Percentiles rank a stretch among this genome's conserved stretches.
phyloP scores from a whole-genome alignment of 495 filamentous ascomycete genomes.

The Xylaria grammica region DNA sequence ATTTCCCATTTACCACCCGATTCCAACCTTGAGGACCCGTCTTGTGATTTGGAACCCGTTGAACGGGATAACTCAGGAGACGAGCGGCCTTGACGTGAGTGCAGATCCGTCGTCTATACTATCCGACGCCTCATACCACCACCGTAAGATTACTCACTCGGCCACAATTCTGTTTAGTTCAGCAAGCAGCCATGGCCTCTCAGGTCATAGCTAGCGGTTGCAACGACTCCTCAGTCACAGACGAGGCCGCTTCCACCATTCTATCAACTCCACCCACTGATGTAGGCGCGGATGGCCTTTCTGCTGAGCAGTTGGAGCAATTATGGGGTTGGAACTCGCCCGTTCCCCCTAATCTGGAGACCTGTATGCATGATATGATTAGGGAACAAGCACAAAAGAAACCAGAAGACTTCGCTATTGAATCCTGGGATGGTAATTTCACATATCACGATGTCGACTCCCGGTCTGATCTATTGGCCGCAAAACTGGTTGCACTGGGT shows the following conservation, averaged over 20 bases:
- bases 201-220: slow-evolving; percentile 4
- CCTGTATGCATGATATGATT: slow-evolving; percentile 49
- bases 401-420: slow-evolving; percentile 40
- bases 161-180: background rate
- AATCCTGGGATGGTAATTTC: slow-evolving; percentile 64
- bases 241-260: slow-evolving; percentile 30
- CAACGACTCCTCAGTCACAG: slow-evolving; percentile 27
- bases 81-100: background rate
- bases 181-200: background rate
- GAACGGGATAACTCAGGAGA: background rate
- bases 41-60: background rate
- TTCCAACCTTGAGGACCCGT: background rate
- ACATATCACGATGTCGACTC: slow-evolving; percentile 60
- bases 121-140: background rate
- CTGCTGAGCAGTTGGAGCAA: slow-evolving; percentile 36
- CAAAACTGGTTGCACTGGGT: slow-evolving; percentile 45
- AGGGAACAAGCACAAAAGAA: slow-evolving; percentile 33
- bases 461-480: slow-evolving; percentile 55
- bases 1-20: background rate
- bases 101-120: background rate
- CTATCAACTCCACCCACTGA: slow-evolving; percentile 39
- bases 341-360: slow-evolving; percentile 42
- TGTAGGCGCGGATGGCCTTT: slow-evolving; percentile 34
- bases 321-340: slow-evolving; percentile 49
- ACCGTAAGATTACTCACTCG: background rate